Evolutionary conservation across 2,329 filamentous ascomycete species (phyloP).

Genomic region (Trichoderma gracile): DNA sequence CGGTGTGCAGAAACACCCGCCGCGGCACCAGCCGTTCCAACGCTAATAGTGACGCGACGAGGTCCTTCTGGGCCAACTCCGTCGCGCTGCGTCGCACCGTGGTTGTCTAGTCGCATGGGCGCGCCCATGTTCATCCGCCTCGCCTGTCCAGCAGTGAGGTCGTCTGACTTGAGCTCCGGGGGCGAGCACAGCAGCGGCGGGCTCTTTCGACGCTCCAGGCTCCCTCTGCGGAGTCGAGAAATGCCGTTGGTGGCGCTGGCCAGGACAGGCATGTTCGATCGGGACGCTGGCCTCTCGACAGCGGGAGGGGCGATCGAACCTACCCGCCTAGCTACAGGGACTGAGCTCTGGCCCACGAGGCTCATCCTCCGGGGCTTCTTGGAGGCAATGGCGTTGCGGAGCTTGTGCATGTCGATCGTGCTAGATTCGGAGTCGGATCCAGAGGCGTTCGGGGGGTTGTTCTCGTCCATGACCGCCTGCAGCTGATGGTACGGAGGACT

Average conservation of each 20-base stretch:
- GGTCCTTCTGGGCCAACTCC: slow-evolving; percentile 32
- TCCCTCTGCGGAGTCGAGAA: slow-evolving; percentile 54
- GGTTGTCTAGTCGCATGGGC: slow-evolving; percentile 39
- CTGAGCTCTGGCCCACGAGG: slow-evolving; percentile 39
- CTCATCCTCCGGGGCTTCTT: slow-evolving; percentile 50
- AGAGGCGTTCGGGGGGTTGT: slow-evolving; percentile 48
- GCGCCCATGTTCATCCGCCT: slow-evolving; percentile 58
- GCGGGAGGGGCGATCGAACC: slow-evolving; percentile 47
- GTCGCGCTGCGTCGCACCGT: slow-evolving; percentile 33
- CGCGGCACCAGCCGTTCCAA: slow-evolving; percentile 32
- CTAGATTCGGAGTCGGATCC: slow-evolving; percentile 52
- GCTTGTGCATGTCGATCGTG: slow-evolving; percentile 54
- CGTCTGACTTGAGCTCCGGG: slow-evolving; percentile 42
- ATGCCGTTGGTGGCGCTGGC: slow-evolving; percentile 58
- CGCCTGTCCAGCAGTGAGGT: slow-evolving; percentile 57
- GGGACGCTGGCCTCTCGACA: slow-evolving; percentile 34
- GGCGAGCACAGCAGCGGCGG: slow-evolving; percentile 57
- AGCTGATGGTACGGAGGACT: slow-evolving; percentile 33
- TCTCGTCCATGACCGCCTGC: slow-evolving; percentile 51
- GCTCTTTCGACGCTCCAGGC: slow-evolving; percentile 52
- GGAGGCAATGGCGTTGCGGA: slow-evolving; percentile 56
- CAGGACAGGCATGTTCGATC: slow-evolving; percentile 44
- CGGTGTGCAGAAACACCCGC: slow-evolving; percentile 30
- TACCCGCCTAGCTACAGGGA: slow-evolving; percentile 45
- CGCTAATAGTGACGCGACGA: slow-evolving; percentile 44